phyloP scores from a whole-genome alignment of 228 moss, liverwort and hornwort species.

The Sphagnum magellanicum region DNA sequence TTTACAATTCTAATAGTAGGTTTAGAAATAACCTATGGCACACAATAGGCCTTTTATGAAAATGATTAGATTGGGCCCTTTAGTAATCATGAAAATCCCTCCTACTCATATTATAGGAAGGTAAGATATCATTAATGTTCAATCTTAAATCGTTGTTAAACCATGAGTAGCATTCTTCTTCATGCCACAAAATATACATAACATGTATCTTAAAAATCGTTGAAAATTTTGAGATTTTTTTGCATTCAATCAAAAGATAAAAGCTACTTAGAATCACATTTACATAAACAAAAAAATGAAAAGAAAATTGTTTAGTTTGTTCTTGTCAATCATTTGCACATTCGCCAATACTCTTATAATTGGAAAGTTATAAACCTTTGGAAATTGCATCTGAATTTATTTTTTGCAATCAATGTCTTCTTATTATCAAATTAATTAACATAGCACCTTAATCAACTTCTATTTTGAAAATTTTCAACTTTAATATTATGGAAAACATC shows the following conservation, averaged over 20 bases:
- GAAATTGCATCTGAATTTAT: slow-evolving; percentile 53
- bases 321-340: slow-evolving; percentile 85
- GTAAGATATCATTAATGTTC: slow-evolving; percentile 71
- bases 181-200: too few relatives aligned
- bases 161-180: too few relatives aligned
- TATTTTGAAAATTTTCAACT: background rate
- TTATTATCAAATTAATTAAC: background rate
- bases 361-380: slow-evolving; percentile 72
- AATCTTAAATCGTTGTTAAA: background rate
- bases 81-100: slow-evolving; percentile 86
- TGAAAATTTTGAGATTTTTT: too few relatives aligned
- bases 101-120: slow-evolving; percentile 89
- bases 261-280: too few relatives aligned
- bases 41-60: background rate
- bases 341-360: slow-evolving; percentile 94
- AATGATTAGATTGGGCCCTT: slow-evolving; percentile 83
- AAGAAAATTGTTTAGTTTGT: background rate
- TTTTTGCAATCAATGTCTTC: slow-evolving; percentile 39
- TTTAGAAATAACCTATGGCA: too few relatives aligned
- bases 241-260: too few relatives aligned
- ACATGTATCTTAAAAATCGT: too few relatives aligned
- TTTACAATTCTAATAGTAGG: too few relatives aligned
- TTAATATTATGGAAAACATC: background rate
- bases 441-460: background rate
- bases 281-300: too few relatives aligned